phyloP scores from a whole-genome alignment of 2,329 filamentous ascomycete genomes.

The Tricladium varicosporioides region DNA sequence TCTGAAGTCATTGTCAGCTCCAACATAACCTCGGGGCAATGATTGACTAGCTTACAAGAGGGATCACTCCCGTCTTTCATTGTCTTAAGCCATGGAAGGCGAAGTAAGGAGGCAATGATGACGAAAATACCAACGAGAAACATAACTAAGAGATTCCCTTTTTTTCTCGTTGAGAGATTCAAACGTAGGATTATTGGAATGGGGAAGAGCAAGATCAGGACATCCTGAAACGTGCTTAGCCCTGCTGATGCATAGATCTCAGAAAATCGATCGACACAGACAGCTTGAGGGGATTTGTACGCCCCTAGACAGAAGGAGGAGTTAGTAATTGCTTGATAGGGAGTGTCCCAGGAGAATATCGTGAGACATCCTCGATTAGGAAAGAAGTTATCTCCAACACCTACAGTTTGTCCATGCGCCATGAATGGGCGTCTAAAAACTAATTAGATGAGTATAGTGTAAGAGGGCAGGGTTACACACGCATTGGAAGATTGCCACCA shows the following conservation, averaged over 20 bases:
- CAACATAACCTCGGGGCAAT: too few species aligned
- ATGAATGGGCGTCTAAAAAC: slow-evolving; percentile 1
- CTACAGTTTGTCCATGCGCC: slow-evolving; percentile 16
- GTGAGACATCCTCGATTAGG: too few species aligned
- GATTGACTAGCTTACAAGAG: slow-evolving; percentile 10
- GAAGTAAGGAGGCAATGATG: slow-evolving; percentile 8
- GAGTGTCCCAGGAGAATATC: too few species aligned
- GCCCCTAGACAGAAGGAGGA: too few species aligned
- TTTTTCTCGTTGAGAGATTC: slow-evolving; percentile 7
- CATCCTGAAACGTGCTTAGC: slow-evolving; percentile 9
- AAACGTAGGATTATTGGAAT: slow-evolving; percentile 8
- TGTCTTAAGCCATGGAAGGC: slow-evolving; percentile 7
- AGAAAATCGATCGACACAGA: slow-evolving; percentile 10
- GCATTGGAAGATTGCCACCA: slow-evolving; percentile 13
- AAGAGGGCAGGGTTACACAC: neutral
- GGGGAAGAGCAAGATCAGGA: slow-evolving; percentile 13
- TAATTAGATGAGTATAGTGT: too few species aligned
- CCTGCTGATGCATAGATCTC: slow-evolving; percentile 3
- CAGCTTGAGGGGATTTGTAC: slow-evolving; percentile 9
- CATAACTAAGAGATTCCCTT: slow-evolving; percentile 9
- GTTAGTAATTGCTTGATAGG: too few species aligned
- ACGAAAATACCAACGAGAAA: slow-evolving; percentile 17
- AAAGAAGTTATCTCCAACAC: too few species aligned
- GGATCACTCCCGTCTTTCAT: slow-evolving; percentile 8
- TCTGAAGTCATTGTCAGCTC: neutral